phyloP scores from a whole-genome alignment of 805 yeast genomes.

The Isabelozyma rhagii region DNA sequence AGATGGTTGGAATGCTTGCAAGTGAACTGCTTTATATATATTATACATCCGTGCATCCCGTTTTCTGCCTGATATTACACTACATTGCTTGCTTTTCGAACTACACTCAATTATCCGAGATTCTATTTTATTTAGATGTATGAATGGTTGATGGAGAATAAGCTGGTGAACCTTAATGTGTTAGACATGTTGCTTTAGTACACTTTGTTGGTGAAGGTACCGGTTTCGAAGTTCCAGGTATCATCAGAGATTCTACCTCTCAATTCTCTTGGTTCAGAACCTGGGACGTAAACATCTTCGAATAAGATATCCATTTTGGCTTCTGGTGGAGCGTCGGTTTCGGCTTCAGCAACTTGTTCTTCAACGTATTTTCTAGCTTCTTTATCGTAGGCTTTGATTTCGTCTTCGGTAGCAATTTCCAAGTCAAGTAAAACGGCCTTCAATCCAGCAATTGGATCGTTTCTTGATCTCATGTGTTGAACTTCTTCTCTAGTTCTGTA shows the following conservation, averaged over 20 bases:
- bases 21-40: too few relatives aligned
- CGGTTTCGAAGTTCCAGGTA: slow-evolving; percentile 76
- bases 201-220: slow-evolving; percentile 44
- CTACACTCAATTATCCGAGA: too few relatives aligned
- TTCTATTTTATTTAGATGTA: too few relatives aligned
- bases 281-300: slow-evolving; percentile 95
- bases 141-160: too few relatives aligned
- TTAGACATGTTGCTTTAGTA: slow-evolving; percentile 22
- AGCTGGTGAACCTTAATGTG: too few relatives aligned
- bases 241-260: slow-evolving; percentile 98
- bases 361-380: slow-evolving; percentile 94
- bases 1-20: too few relatives aligned
- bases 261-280: slow-evolving; percentile 85
- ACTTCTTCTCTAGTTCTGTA: slow-evolving; percentile 99
- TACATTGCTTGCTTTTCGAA: too few relatives aligned
- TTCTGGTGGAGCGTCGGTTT: slow-evolving; percentile 91
- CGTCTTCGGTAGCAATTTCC: slow-evolving; percentile 88
- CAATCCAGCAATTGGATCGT: slow-evolving; percentile 96
- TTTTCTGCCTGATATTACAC: too few relatives aligned
- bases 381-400: slow-evolving; percentile 91
- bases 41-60: too few relatives aligned
- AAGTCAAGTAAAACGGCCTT: slow-evolving; percentile 81
- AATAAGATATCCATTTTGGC: slow-evolving; percentile 91
- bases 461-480: slow-evolving; percentile 98
- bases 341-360: slow-evolving; percentile 91